Evolutionary conservation across 768 basidiomycete genomes (phyloP).

Genomic region (Phanerodontia chrysosporium): DNA sequence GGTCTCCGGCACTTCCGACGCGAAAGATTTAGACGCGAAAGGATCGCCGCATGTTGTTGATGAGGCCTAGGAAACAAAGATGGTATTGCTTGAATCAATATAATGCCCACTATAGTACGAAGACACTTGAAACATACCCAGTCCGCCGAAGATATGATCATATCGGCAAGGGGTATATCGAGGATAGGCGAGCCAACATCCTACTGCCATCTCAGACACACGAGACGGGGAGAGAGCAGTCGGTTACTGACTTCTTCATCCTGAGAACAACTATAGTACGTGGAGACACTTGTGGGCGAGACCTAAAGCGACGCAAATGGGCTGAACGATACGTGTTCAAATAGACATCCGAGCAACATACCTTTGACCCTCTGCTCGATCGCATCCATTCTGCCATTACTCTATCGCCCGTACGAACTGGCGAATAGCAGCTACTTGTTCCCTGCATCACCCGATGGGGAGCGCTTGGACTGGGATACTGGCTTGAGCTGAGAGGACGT

Average conservation of each 20-base stretch:
- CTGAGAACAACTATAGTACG: background rate
- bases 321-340: background rate
- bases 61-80: conserved; percentile 2
- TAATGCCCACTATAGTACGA: background rate
- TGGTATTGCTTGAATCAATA: background rate
- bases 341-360: conserved; percentile 9
- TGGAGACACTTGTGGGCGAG: background rate
- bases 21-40: conserved; percentile 19
- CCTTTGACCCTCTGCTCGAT: conserved; percentile 16
- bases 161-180: background rate
- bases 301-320: too few relatives aligned
- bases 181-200: background rate
- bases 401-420: conserved; percentile 16
- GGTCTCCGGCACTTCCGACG: conserved; percentile 24
- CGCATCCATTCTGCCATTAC: conserved; percentile 21
- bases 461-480: background rate
- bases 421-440: conserved; percentile 17
- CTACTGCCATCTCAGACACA: background rate
- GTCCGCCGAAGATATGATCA: background rate
- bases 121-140: conserved; percentile 8
- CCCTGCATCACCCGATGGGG: conserved; percentile 19
- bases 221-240: background rate
- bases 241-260: conserved; percentile 1
- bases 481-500: background rate
- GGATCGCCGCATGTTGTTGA: conserved; percentile 9